Conservation (phyloP, 2,329 filamentous ascomycete species). For the Aspergillus sp. region DNA sequence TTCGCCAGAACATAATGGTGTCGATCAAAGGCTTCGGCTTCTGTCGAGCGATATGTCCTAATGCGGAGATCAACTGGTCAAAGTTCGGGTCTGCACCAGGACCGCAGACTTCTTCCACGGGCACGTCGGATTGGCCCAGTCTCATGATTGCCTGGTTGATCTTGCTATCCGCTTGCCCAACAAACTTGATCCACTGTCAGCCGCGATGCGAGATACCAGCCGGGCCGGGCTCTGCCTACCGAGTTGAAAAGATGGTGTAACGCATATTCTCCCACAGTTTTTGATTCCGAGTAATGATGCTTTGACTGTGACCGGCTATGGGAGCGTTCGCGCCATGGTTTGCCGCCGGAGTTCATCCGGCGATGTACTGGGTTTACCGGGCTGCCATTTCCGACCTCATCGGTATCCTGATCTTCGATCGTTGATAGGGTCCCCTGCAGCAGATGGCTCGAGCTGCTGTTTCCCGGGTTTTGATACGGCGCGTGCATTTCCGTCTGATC, state of each 20-base stretch:
- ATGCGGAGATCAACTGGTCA: constrained; percentile 87
- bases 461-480: constrained; percentile 33
- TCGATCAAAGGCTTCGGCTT: constrained; percentile 96
- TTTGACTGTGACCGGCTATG: constrained; percentile 75
- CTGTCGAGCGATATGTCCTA: constrained; percentile 90
- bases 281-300: constrained; percentile 69
- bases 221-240: constrained; percentile 49
- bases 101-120: constrained; percentile 87
- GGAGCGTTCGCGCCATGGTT: constrained; percentile 67
- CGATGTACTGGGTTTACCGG: constrained; percentile 31
- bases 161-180: constrained; percentile 94
- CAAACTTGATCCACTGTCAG: constrained; percentile 62
- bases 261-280: constrained; percentile 97
- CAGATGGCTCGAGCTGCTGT: constrained; percentile 38
- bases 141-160: constrained; percentile 83
- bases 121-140: constrained; percentile 75
- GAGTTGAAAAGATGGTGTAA: constrained; percentile 95
- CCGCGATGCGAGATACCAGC: constrained; percentile 1
- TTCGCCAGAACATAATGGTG: constrained; percentile 97
- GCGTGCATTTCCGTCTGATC: constrained; percentile 33
- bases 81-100: constrained; percentile 84
- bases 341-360: constrained; percentile 59
- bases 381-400: constrained; percentile 24
- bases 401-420: constrained; percentile 38
- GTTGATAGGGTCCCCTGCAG: constrained; percentile 32